Conservation (phyloP, 495 filamentous ascomycete species). For the Xylaria curta region DNA sequence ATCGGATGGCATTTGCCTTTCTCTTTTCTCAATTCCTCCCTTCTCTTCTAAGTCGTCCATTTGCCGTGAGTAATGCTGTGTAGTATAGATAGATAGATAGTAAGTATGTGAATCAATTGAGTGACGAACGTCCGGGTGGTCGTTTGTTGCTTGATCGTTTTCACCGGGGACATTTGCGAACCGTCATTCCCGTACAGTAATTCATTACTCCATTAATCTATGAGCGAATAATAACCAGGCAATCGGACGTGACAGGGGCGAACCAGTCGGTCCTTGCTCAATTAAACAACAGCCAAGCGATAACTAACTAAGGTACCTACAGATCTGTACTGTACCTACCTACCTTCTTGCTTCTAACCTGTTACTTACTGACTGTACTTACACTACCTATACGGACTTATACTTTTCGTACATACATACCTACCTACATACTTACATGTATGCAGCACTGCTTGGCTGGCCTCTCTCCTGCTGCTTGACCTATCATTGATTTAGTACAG, state of each 20-base stretch:
- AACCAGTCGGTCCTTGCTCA: slow-evolving; percentile 23
- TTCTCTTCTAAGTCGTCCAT: not conserved
- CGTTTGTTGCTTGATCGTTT: not conserved
- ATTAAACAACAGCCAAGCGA: slow-evolving; percentile 21
- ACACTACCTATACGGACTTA: not conserved
- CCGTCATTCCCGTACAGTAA: slow-evolving; percentile 14
- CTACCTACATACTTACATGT: not conserved
- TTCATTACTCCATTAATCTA: slow-evolving; percentile 3
- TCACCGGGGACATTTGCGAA: not conserved
- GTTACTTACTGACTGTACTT: too few relatives aligned
- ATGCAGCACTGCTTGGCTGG: slow-evolving; percentile 5
- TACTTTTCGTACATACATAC: not conserved
- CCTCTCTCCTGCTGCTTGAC: not conserved
- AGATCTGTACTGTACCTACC: too few relatives aligned
- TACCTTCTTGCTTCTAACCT: not conserved
- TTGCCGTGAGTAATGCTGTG: not conserved
- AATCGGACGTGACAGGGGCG: slow-evolving; percentile 11
- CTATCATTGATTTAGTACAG: too few relatives aligned
- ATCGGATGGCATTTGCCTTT: not conserved
- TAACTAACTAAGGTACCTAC: too few relatives aligned
- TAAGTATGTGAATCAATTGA: not conserved
- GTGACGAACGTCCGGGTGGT: not conserved
- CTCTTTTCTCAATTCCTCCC: not conserved
- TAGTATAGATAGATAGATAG: not conserved
- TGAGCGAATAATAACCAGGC: slow-evolving; percentile 16